Conservation (phyloP, 106 monocot genomes). For the Platanthera zijinensis region DNA sequence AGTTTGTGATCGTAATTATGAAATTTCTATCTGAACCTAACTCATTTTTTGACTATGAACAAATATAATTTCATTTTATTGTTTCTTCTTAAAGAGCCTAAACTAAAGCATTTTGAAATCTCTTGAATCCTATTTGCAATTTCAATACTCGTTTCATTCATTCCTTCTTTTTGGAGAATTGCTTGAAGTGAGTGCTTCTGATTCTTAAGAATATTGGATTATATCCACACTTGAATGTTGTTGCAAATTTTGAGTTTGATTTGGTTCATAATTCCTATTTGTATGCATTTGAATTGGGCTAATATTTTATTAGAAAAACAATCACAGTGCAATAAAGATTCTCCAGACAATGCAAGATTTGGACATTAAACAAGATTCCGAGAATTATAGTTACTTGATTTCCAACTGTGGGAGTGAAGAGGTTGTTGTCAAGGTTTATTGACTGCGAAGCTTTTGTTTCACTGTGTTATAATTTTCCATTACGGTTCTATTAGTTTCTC, state of each 20-base stretch:
- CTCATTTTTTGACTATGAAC: background rate
- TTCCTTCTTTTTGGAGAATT: too few species aligned
- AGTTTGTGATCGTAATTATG: too few species aligned
- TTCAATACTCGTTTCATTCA: too few species aligned
- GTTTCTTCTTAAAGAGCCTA: too few species aligned
- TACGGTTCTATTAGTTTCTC: background rate
- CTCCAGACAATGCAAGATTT: constrained; percentile 57
- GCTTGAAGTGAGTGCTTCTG: too few species aligned
- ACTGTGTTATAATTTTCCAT: background rate
- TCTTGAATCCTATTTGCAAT: too few species aligned
- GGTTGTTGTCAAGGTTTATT: constrained; percentile 60
- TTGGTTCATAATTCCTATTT: background rate
- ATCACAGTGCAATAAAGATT: constrained; percentile 34
- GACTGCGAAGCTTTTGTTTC: background rate
- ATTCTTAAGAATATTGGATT: too few species aligned
- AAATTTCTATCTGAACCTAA: too few species aligned
- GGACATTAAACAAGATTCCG: constrained; percentile 66
- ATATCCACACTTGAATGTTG: too few species aligned
- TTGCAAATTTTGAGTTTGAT: background rate
- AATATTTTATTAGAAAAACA: constrained; percentile 40
- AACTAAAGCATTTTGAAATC: too few species aligned
- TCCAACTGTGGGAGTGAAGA: constrained; percentile 50
- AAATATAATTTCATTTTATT: background rate
- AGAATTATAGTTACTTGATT: constrained; percentile 76
- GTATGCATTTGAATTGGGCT: background rate